These are phyloP conservation scores for Hortiboletus campestris DNA, from an alignment of 768 basidiomycete genomes.

Conservation along the genomic window DNA sequence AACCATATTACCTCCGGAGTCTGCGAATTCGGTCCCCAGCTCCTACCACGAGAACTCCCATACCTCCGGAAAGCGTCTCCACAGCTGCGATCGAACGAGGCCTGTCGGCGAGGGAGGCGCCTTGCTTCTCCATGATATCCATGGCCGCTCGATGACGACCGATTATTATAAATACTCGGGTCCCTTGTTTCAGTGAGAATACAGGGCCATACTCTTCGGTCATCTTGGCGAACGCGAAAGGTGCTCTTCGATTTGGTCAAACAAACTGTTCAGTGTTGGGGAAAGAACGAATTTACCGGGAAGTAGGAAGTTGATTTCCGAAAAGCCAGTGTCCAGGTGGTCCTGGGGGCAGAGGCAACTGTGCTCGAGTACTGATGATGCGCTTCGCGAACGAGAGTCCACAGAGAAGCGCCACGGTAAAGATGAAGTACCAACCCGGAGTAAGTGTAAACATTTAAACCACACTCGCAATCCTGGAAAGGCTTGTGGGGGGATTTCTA, in stretches of 20 bases:
- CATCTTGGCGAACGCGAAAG: conserved; percentile 48
- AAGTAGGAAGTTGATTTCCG: background rate
- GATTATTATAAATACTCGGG: conserved; percentile 16
- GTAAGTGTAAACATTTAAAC: background rate
- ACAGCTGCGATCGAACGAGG: conserved; percentile 36
- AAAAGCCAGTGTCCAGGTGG: background rate
- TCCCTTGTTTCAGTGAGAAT: conserved; percentile 52
- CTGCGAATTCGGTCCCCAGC: conserved; percentile 31
- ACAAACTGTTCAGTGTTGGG: background rate
- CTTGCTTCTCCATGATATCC: conserved; percentile 42
- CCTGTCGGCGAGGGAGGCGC: conserved; percentile 33
- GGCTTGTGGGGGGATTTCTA: too few species aligned
- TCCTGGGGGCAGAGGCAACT: background rate
- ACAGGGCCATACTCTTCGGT: conserved; percentile 60
- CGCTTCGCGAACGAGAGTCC: background rate
- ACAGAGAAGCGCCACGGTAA: background rate
- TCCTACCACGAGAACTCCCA: conserved; percentile 30
- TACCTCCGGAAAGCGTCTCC: conserved; percentile 34
- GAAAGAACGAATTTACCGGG: background rate
- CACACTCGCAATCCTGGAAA: background rate
- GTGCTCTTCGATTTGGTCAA: conserved; percentile 7
- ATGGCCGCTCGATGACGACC: conserved; percentile 33
- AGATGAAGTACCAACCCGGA: background rate
- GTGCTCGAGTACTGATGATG: background rate
- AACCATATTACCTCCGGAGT: conserved; percentile 21